Conservation (phyloP, 805 yeast species). For the Monosporozyma aerobia region DNA sequence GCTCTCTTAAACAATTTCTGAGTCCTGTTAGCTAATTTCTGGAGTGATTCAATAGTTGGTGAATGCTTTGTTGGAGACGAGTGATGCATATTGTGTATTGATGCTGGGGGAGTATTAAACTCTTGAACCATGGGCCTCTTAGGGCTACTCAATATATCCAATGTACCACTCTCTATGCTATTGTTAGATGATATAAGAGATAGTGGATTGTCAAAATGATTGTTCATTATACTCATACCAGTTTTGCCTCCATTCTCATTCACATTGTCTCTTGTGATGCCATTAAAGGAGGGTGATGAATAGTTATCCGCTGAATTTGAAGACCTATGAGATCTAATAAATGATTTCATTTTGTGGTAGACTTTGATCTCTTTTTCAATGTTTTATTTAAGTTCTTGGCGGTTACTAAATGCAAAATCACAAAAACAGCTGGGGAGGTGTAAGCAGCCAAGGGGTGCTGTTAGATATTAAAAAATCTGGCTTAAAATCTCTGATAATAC, state of each 20-base stretch:
- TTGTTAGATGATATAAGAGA: not conserved
- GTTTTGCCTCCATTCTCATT: constrained; percentile 1
- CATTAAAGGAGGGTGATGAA: not conserved
- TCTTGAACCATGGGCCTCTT: not conserved
- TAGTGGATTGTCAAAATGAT: constrained; percentile 1
- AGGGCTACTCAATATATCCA: not conserved
- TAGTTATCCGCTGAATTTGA: constrained; percentile 26
- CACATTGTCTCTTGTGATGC: not conserved
- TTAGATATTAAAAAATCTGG: not conserved
- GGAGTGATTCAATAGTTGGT: constrained; percentile 25
- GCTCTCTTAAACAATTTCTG: constrained; percentile 24
- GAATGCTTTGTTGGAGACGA: constrained; percentile 12
- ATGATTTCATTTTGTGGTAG: constrained; percentile 27
- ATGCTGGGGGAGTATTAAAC: constrained; percentile 4
- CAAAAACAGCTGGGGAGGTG: not conserved
- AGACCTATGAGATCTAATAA: constrained; percentile 33
- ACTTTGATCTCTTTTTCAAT: not conserved
- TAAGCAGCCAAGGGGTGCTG: not conserved
- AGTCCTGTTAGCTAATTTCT: constrained; percentile 21
- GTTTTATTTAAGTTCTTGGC: not conserved
- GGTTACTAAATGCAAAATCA: not conserved
- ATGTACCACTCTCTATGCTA: not conserved
- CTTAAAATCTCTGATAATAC: not conserved
- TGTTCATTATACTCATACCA: not conserved
- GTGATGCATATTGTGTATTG: constrained; percentile 6